Conservation (phyloP, 1,139 yeast species). For the Geotrichum klebahnii region DNA sequence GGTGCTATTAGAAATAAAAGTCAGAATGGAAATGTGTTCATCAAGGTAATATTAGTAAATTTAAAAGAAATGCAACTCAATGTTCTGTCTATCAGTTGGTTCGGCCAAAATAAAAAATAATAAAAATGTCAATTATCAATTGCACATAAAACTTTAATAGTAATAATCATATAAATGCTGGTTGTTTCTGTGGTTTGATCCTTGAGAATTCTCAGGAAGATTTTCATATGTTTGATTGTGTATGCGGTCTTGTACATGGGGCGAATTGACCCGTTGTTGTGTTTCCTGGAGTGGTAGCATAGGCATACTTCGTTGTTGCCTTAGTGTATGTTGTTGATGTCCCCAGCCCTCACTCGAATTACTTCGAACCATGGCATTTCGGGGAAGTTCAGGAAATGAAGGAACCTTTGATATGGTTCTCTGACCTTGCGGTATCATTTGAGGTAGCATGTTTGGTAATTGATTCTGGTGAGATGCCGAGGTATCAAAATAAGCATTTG, state of each 20-base stretch:
- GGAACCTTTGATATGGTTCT: background rate
- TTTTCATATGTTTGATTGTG: no score
- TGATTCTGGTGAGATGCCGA: background rate
- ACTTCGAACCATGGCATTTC: background rate
- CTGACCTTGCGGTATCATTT: background rate
- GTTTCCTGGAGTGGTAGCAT: background rate
- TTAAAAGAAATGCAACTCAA: no score
- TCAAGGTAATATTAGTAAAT: no score
- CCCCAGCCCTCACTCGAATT: background rate
- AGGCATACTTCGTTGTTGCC: background rate
- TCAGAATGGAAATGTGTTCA: no score
- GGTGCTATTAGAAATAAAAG: no score
- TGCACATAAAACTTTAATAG: no score
- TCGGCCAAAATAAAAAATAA: no score
- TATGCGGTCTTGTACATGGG: background rate
- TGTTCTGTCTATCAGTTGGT: no score
- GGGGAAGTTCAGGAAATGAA: background rate
- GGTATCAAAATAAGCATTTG: no score
- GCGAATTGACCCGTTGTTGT: background rate
- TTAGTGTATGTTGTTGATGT: background rate
- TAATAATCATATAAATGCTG: background rate
- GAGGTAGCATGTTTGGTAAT: background rate
- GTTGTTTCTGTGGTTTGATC: background rate
- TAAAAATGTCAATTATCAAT: no score
- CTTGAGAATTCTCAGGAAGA: no score